phyloP scores from a whole-genome alignment of 768 basidiomycete genomes.

The Boletellus emodensis region DNA sequence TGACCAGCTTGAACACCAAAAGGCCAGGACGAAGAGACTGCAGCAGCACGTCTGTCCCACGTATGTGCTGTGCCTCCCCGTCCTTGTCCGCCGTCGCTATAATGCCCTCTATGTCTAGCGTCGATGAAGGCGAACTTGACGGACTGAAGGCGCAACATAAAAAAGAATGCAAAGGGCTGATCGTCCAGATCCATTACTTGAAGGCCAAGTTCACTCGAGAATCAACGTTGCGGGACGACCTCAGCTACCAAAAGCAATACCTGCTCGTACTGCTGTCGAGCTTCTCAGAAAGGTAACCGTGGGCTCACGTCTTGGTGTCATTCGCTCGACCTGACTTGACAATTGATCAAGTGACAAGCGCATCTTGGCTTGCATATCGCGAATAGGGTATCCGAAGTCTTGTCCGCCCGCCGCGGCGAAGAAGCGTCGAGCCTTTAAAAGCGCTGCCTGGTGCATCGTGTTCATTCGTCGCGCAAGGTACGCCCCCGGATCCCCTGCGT shows the following conservation, averaged over 20 bases:
- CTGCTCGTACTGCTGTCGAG: slow-evolving; percentile 67
- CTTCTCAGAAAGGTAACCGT: slow-evolving; percentile 62
- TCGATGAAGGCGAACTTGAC: slow-evolving; percentile 52
- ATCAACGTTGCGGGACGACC: slow-evolving; percentile 66
- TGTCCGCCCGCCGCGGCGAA: slow-evolving; percentile 35
- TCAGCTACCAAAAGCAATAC: slow-evolving; percentile 87
- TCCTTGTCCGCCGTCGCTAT: slow-evolving; percentile 1
- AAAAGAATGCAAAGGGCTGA: slow-evolving; percentile 84
- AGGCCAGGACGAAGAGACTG: slow-evolving; percentile 38
- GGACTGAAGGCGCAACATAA: slow-evolving; percentile 65
- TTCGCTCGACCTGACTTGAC: slow-evolving; percentile 1
- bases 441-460: slow-evolving; percentile 50
- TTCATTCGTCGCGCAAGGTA: slow-evolving; percentile 67
- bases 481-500: slow-evolving; percentile 20
- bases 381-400: slow-evolving; percentile 61
- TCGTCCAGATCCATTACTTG: slow-evolving; percentile 87
- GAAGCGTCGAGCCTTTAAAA: slow-evolving; percentile 52
- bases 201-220: slow-evolving; percentile 91
- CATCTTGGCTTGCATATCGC: slow-evolving; percentile 71
- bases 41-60: slow-evolving; percentile 55
- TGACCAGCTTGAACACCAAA: slow-evolving; percentile 58
- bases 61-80: slow-evolving; percentile 37
- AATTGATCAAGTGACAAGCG: slow-evolving; percentile 51
- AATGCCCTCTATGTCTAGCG: slow-evolving; percentile 18
- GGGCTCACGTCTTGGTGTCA: not conserved